Evolutionary conservation across 371 early-diverging fungal genomes (phyloP).

Genomic region (Mucor circinelloides): DNA sequence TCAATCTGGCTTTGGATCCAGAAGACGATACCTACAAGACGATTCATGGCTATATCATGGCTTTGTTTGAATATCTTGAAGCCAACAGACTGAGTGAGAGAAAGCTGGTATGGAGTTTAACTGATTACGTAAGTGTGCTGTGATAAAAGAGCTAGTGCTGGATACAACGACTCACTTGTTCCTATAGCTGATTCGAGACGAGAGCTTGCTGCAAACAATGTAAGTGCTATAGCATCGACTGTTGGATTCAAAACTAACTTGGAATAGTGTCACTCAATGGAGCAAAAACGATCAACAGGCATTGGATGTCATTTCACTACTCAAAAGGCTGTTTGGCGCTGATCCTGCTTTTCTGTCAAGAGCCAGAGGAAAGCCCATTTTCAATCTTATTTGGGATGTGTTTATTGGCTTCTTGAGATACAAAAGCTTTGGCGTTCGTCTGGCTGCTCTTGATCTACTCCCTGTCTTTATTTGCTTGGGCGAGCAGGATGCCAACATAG

Average conservation of each 20-base stretch:
- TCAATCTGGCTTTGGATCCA: neutral
- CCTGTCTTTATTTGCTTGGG: conserved; percentile 35
- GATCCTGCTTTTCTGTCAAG: conserved; percentile 50
- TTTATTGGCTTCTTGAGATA: conserved; percentile 20
- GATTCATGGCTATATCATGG: conserved; percentile 23
- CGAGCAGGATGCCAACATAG: conserved; percentile 20
- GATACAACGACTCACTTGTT: neutral
- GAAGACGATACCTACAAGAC: neutral
- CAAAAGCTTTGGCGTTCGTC: conserved; percentile 19
- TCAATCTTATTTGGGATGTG: conserved; percentile 22
- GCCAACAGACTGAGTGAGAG: conserved; percentile 16
- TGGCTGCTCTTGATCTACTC: conserved; percentile 35
- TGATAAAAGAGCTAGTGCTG: neutral
- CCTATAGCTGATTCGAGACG: conserved; percentile 33
- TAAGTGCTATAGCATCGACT: conserved; percentile 15
- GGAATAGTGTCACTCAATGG: conserved; percentile 35
- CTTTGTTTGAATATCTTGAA: conserved; percentile 36
- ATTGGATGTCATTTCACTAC: conserved; percentile 30
- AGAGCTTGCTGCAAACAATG: conserved; percentile 40
- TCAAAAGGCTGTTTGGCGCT: conserved; percentile 48
- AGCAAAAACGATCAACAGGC: conserved; percentile 22
- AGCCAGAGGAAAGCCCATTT: conserved; percentile 31
- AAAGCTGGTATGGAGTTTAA: conserved; percentile 16
- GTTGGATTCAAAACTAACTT: neutral
- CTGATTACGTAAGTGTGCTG: conserved; percentile 23